Conservation (phyloP, 306 rosid genomes). For the Psophocarpus tetragonolobus region DNA sequence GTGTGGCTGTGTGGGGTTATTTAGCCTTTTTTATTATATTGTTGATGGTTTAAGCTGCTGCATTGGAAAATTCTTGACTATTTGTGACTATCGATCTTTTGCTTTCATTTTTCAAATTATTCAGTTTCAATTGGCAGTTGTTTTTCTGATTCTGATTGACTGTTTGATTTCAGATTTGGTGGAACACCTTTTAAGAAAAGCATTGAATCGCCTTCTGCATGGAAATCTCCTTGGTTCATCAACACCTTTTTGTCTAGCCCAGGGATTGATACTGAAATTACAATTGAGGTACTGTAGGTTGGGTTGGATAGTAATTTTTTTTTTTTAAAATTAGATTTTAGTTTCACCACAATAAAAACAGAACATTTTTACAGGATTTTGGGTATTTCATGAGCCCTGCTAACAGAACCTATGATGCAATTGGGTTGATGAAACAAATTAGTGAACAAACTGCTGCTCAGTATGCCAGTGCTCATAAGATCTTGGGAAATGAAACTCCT, state of each 20-base stretch:
- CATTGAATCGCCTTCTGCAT: slow-evolving; percentile 92
- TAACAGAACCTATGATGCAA: slow-evolving; percentile 84
- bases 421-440: slow-evolving; percentile 84
- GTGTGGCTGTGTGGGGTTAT: neutral
- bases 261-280: slow-evolving; percentile 75
- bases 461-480: slow-evolving; percentile 78
- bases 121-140: neutral
- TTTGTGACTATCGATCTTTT: neutral
- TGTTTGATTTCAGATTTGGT: slow-evolving; percentile 62
- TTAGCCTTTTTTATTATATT: neutral
- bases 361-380: slow-evolving; percentile 66
- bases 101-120: slow-evolving; percentile 1
- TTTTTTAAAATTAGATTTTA: neutral
- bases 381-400: slow-evolving; percentile 86
- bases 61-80: neutral
- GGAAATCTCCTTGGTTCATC: slow-evolving; percentile 95
- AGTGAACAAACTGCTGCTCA: slow-evolving; percentile 88
- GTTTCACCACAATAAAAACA: neutral
- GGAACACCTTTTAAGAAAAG: slow-evolving; percentile 88
- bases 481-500: slow-evolving; percentile 75
- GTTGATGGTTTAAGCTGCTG: neutral
- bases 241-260: slow-evolving; percentile 75
- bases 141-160: slow-evolving; percentile 27
- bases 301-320: neutral
- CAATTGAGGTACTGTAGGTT: slow-evolving; percentile 74